Base-by-base conservation (phyloP, 2,329 filamentous ascomycete species). In the Calcarisporium arbuscula region DNA sequence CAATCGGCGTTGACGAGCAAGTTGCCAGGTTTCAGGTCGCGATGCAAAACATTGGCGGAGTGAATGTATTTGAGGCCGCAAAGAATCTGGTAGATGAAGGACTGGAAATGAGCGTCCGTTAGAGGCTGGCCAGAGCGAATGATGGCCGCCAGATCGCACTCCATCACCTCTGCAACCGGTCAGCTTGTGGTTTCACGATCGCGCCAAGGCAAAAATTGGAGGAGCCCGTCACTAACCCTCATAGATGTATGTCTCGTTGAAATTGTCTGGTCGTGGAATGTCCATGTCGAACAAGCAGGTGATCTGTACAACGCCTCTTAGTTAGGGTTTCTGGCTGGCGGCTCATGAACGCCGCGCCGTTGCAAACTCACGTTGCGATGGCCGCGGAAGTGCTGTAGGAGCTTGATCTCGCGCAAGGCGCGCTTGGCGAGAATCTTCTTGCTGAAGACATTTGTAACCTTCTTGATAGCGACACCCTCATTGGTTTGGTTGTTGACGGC, bases 251-350 rank as follows among this genome's bases (percentile, higher is more conserved):
- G 88, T 94, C 69, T 98, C 92, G 64, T 98, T 98, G 72, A 96
- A 98, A 69, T 92, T 94, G 42, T 95, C 88, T 19, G 90, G 90
- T 52, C 88, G 79, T 32, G 92, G 92, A 58, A 98, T 96, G 59
- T 98, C 92, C 92, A 98, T 96, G 63, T 98, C 92, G 62, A 95
- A 98, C 44, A 98, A 73, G 64, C 92, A 98, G 57, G 92, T 96
- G 62, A 98, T 98, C 89, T 95, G 41, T 37, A 19, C 27, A 5
- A 10, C 22, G n/a, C 6, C 36, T 19, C 32, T 19, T 18, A 8
- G 35, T 32, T 28, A 38, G 31, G 19, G 22, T 28, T 11, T 33
- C 22, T 38, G 29, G 42, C 33, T 26, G 19, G 23, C 32, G 14
- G 27, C 15, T 19, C 19, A 33, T 26, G 21, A 15, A 9, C 10